Evolutionary conservation across 306 rosid species (phyloP), one percentile per base, ranked within the genome.

Genomic region (Glycine latifolia): DNA sequence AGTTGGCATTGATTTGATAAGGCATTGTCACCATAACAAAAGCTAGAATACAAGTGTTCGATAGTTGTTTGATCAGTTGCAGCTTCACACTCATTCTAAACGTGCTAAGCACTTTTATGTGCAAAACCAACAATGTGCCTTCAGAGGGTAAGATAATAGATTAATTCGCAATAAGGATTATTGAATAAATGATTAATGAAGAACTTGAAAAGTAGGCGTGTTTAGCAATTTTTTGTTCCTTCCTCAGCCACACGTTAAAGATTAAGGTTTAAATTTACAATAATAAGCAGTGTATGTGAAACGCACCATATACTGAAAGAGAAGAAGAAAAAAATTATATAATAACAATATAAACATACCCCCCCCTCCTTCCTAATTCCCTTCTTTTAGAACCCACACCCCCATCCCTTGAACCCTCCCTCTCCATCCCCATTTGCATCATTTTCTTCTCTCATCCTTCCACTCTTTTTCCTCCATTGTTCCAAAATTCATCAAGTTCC

Each of bases 31-130:
- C 37, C 77, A 17, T 39, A 17, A 55, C 70, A 52, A 56, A 66
- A 53, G 73, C 58, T 49, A 47, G 48, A 72, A 52, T 14, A 62
- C 74, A 73, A 31, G 48, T 41, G 75, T 74, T 74, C 8, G 67
- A 50, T n/a, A 55, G 82, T 70, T 58, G 61, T 46, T 31, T 76
- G 49, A 43, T 2, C 8, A 2, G 67, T 20, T 67, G 73, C 56
- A 75, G 77, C 81, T 68, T 68, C 77, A 61, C 59, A 60, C 67
- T 50, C 50, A 59, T 76, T 59, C 50, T 70, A 70, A 75, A 70
- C 54, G 71, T n/a, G 78, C 60, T 61, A 70, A 71, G 10, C 52
- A 60, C 31, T 37, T 48, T 16, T 20, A 56, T 74, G 59, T 53
- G 66, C 69, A 77, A 69, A 16, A 16, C 60, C 61, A 77, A 69